Base-by-base conservation (phyloP, 225 moss, liverwort and hornwort species). In the Pseudisothecium myosuroides region DNA sequence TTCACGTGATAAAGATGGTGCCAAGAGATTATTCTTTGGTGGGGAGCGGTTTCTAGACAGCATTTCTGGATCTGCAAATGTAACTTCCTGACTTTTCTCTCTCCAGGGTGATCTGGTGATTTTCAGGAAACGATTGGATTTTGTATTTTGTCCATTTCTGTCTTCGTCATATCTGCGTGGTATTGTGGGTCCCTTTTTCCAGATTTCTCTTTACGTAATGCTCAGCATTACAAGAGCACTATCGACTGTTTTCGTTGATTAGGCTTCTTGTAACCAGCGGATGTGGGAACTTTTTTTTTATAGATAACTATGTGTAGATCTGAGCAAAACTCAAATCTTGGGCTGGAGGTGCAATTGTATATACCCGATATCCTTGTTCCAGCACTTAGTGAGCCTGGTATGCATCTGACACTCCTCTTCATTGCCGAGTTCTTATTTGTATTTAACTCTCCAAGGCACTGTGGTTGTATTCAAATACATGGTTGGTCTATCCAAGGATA, bases 321-420 rank as follows among this genome's bases (percentile, higher is more conserved):
- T 80, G 97, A 98, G 91, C 96, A 93, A 89, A 97, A 97, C 90
- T 95, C 94, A 71, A 96, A 96, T 83, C 94, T 98, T 89, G 98
- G 95, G 56, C 90, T 98, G 85, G 98, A 98, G 92, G 96, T 98
- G 91, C 98, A 98, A 91, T 89, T 98, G 69, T 90, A 94, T 87
- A 92, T 98, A 87, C 96, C 98, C 59, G 98, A 98, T 89, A 88
- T 97, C 61, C 86, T 98, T 80, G 95, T 97, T 92, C 98, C 98
- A 88, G 93, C 97, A 78, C 92, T 98, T 86, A 98, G 98, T 95
- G 98, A 98, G 87, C 98, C 98, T 90, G 98, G 98, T 98, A 94
- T 87, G 86, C 64, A 73, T 88, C 81, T 80, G 58, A 67, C 37
- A 41, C 55, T 54, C 74, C 83, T 49, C 80, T 85, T 91, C 75